phyloP scores from a whole-genome alignment of 2,329 filamentous ascomycete species.

The Coniella lustricola region DNA sequence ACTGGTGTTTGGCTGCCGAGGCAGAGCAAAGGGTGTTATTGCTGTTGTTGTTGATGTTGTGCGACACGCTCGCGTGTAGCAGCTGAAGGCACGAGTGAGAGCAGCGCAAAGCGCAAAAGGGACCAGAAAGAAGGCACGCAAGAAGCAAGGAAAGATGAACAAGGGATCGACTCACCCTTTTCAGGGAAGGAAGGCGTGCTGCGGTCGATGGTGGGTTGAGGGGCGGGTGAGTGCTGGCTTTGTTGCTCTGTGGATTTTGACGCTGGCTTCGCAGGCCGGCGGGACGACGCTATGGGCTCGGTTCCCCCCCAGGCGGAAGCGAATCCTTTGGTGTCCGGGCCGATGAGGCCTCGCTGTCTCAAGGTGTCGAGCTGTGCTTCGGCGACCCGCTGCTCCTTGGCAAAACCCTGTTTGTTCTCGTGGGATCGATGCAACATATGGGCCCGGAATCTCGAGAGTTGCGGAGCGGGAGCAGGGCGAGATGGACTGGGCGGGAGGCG shows the following conservation, averaged over 20 bases:
- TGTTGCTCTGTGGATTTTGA: conserved; percentile 11
- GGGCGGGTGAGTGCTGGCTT: conserved; percentile 3
- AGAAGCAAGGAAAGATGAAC: neutral
- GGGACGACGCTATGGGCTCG: conserved; percentile 10
- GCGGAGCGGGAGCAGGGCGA: conserved; percentile 7
- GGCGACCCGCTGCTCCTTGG: conserved; percentile 31
- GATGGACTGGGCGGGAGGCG: conserved; percentile 12
- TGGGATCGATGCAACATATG: conserved; percentile 42
- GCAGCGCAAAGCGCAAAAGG: neutral
- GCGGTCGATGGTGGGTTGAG: conserved; percentile 10
- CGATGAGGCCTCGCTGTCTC: conserved; percentile 30
- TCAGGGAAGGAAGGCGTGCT: conserved; percentile 23
- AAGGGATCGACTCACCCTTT: conserved; percentile 26
- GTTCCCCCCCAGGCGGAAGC: conserved; percentile 22
- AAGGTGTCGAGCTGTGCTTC: conserved; percentile 30
- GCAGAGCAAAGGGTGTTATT: neutral
- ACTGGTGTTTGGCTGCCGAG: neutral
- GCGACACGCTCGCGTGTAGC: neutral
- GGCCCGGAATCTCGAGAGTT: conserved; percentile 15
- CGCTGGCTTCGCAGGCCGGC: conserved; percentile 10
- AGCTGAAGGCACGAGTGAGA: too few relatives aligned
- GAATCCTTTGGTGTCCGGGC: conserved; percentile 20
- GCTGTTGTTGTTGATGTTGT: too few relatives aligned
- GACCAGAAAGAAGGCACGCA: neutral
- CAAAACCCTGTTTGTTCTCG: conserved; percentile 30